Base-by-base conservation (phyloP, 2,329 filamentous ascomycete genomes). In the Hypoxylon sp. region DNA sequence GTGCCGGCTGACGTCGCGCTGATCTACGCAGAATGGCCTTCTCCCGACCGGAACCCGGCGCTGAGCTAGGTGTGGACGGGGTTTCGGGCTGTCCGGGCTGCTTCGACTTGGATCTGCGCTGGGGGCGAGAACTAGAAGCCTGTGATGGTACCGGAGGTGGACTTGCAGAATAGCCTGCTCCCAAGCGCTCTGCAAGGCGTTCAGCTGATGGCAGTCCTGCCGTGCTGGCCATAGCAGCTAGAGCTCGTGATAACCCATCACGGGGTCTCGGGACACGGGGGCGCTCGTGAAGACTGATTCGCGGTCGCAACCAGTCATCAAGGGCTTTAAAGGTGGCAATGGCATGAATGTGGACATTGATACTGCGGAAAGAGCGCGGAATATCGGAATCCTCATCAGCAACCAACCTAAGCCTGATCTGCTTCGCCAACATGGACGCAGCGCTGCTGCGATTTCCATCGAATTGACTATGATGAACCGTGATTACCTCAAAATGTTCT, bases 291-390 rank as follows among this genome's bases (percentile, higher is more conserved):
- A 94, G 70, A 63, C 80, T 91, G 51, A 99, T 96, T 54, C 93
- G 84, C 5, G 94, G 94, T 26, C 94, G 87, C 31, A 99, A 79
- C 69, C 97, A 99, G 68, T 99, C 94, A 67, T 97, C 94, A 16
- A 99, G 76, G 0, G 93, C 90, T 70, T 97, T 97, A 77, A 99
- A 97, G 0, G 92, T 97, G 2, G 94, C 93, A 65, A 99, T 97
- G 11, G 94, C 94, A 69, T 99, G 94, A 49, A 99, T 99, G 0
- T 91, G 96, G 1, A 99, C 94, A 88, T 97, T 97, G 57, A 99
- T 95, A 61, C 93, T 96, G 15, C 90, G 84, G 68, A 96, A 97
- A 0, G 88, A 80, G 25, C 86, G 82, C 12, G 94, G 94, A 52
- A 99, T 94, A 37, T 94, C 90, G 0, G 91, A 93, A 35, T 92